Percentiles rank a stretch among this genome's conserved stretches.
Evolutionary conservation across 768 basidiomycete species (phyloP).

Genomic region (Ephemerocybe angulata): DNA sequence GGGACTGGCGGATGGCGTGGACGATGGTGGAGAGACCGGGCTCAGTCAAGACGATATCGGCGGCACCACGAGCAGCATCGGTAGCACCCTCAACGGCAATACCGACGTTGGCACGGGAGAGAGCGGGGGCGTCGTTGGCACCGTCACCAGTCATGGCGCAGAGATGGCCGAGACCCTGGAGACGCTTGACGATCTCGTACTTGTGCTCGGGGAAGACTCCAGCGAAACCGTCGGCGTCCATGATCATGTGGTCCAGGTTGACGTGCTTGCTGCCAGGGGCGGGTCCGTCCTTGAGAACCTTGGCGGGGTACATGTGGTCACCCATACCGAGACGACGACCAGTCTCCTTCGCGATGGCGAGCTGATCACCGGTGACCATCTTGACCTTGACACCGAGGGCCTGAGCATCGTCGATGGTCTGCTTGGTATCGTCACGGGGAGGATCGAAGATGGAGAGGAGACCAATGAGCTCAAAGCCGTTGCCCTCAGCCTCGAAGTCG

Average conservation of each 20-base stretch:
- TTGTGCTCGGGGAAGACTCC: conserved; percentile 99
- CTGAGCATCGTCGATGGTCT: conserved; percentile 96
- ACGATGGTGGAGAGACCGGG: conserved; percentile 99
- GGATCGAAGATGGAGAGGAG: conserved; percentile 97
- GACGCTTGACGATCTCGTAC: conserved; percentile 98
- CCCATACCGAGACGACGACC: conserved; percentile 97
- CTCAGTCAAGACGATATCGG: conserved; percentile 96
- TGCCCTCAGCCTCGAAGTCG: conserved; percentile 81
- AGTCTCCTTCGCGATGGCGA: conserved; percentile 99
- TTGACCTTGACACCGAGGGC: conserved; percentile 97
- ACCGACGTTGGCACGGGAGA: conserved; percentile 98
- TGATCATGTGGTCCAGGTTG: conserved; percentile 94
- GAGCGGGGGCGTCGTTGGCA: conserved; percentile 97
- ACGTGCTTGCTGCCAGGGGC: conserved; percentile 78
- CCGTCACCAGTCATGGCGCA: conserved; percentile 99
- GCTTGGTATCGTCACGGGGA: conserved; percentile 96
- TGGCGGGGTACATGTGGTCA: conserved; percentile 99
- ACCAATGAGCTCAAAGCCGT: conserved; percentile 96
- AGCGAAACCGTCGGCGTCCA: conserved; percentile 99
- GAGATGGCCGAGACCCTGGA: conserved; percentile 92
- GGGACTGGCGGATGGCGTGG: conserved; percentile 96
- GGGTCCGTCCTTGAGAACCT: conserved; percentile 97
- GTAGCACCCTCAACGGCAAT: conserved; percentile 99
- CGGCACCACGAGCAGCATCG: conserved; percentile 96
- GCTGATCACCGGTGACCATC: conserved; percentile 99